Evolutionary conservation across 2,329 filamentous ascomycete genomes (phyloP), one percentile per base, ranked within the genome.

Genomic region (Neurospora sp.): DNA sequence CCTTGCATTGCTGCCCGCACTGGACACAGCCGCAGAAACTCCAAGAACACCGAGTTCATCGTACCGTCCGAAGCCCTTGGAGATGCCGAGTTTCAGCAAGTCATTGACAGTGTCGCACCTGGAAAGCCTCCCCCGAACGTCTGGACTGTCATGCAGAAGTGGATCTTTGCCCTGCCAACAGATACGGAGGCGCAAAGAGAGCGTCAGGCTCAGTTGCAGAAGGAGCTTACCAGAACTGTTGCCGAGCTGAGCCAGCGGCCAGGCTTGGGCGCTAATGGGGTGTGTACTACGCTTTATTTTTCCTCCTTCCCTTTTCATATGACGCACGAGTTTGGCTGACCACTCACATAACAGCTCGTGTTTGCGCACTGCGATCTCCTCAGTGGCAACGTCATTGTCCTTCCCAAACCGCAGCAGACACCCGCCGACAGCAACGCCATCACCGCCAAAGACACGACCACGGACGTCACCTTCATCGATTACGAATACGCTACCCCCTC

Each of bases 401-500:
- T 92, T 70, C 90, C 88, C 68, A 74, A 69, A 28, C 57, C 72
- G 15, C 52, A 62, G 23, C 23, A 62, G 52, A 62, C 52, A 62
- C 52, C 52, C 23, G 23, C 23, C 52, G 52, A 62, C 6, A 71
- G 57, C n/a, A 39, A 12, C 17, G 72, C 69, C 8, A 72, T 71
- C 8, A 72, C 71, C 37, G 73, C 73, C 38, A 72, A 71, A 67
- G 74, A 79, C 33, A 77, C 79, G 40, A 78, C 83, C 33, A 83
- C 86, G 67, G 84, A 81, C 2, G 90, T 95, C 69, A 88, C 87
- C 77, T 98, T 99, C 81, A 99, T 99, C 79, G 96, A 99, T 82
- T 99, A 98, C 83, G 96, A 99, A 80, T 99, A 99, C 80, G 93
- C 94, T 15, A 96, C 93, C 4, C 94, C 96, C 2, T 95, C 94